Evolutionary conservation across 176 grass and related monocot species (phyloP).

Genomic region (Raddia guianensis): DNA sequence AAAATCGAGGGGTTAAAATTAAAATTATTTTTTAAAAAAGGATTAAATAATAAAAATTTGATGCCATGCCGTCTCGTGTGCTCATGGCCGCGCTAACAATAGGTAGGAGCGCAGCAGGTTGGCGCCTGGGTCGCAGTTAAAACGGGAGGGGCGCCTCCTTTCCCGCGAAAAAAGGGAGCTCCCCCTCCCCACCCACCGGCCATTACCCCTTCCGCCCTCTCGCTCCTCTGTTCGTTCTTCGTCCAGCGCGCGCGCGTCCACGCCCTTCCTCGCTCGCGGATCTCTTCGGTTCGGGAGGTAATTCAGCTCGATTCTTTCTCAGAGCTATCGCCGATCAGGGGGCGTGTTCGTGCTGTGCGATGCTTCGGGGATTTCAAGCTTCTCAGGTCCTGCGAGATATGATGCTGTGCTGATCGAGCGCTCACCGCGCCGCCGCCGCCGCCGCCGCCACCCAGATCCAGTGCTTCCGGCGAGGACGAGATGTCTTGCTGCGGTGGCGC

Average conservation of each 20-base stretch:
- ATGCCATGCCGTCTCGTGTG: neutral
- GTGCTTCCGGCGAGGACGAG: slow-evolving; percentile 26
- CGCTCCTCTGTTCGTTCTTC: slow-evolving; percentile 20
- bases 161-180: slow-evolving; percentile 55
- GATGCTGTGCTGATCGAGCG: slow-evolving; percentile 44
- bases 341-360: neutral
- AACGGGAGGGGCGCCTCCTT: slow-evolving; percentile 42
- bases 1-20: too few relatives aligned
- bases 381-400: slow-evolving; percentile 44
- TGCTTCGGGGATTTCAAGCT: neutral
- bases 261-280: neutral
- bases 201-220: slow-evolving; percentile 51
- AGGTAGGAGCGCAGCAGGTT: slow-evolving; percentile 17
- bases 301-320: neutral
- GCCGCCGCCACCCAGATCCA: slow-evolving; percentile 30
- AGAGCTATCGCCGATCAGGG: neutral
- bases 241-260: neutral
- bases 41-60: too few relatives aligned
- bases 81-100: neutral
- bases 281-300: neutral
- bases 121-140: slow-evolving; percentile 33
- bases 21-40: too few relatives aligned
- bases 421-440: neutral
- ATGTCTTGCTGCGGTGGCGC: slow-evolving; percentile 89
- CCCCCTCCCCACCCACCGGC: slow-evolving; percentile 10